These are phyloP conservation scores for Clavulina sp. DNA, from an alignment of 768 basidiomycete genomes.

Conservation along the genomic window DNA sequence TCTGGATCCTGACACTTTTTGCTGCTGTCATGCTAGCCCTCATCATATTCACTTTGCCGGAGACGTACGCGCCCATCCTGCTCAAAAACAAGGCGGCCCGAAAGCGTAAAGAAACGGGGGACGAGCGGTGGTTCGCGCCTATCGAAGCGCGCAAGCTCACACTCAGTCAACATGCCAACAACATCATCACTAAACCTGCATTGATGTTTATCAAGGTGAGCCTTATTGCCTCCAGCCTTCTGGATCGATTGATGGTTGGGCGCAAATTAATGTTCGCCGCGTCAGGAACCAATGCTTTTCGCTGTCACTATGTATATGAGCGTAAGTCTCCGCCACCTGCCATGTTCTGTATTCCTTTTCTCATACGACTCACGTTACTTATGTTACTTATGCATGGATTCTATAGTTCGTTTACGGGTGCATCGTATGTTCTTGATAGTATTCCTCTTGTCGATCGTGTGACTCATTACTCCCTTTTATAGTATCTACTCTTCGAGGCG, in stretches of 20 bases:
- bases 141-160: slow-evolving; percentile 7
- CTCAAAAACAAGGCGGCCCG: slow-evolving; percentile 3
- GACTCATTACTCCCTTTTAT: slow-evolving; percentile 11
- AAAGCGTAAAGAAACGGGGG: slow-evolving; percentile 10
- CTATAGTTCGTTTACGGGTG: slow-evolving; percentile 12
- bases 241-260: too few relatives aligned
- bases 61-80: slow-evolving; percentile 11
- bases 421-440: too few relatives aligned
- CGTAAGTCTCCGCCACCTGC: background rate
- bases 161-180: background rate
- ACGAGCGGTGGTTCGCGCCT: slow-evolving; percentile 7
- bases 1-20: slow-evolving; percentile 16
- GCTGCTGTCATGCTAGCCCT: slow-evolving; percentile 9
- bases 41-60: slow-evolving; percentile 12
- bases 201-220: too few relatives aligned
- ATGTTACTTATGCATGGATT: slow-evolving; percentile 1
- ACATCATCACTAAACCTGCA: slow-evolving; percentile 7
- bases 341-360: background rate
- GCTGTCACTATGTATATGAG: slow-evolving; percentile 11
- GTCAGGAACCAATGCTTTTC: slow-evolving; percentile 11
- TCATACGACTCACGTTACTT: background rate
- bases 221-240: too few relatives aligned
- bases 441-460: slow-evolving; percentile 16
- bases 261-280: slow-evolving; percentile 10
- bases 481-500: slow-evolving; percentile 20